Base-by-base conservation (phyloP, 768 basidiomycete genomes). In the Phanerochaete sordida region DNA sequence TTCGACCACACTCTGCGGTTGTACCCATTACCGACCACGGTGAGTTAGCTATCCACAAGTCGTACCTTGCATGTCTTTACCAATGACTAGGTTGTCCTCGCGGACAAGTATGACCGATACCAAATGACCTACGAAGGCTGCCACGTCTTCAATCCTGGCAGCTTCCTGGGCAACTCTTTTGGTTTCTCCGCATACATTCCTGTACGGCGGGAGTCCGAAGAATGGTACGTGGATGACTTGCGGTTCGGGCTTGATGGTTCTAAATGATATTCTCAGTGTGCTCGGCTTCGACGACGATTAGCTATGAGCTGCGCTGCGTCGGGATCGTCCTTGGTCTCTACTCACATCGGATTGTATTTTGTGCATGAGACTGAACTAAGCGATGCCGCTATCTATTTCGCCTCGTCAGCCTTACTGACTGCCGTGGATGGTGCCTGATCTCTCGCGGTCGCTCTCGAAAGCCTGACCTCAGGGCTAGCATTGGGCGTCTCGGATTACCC, bases 91-190 rank as follows among this genome's bases (percentile, higher is more conserved):
- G 79, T 98, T 21, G 80, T 98, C 31, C 83, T 99, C 13, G 97
- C 97, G 1, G 97, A 99, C 75, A 95, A 90, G 73, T 97, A 98
- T 69, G 95, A 97, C 70, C 85, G 90, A 49, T 99, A 93, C 72
- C 93, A 97, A 67, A 80, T 97, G 64, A 98, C 95, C 0, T 99
- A 99, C 72, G 95, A 95, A 60, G 94, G 94, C 12, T 98, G 97
- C 67, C 97, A 98, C 74, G 97, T 98, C 27, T 95, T 98, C 80
- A 99, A 99, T 71, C 97, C 97, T 0, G 95, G 97, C 21, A 87
- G 89, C 52, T 98, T 98, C 70, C 79, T 94, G 15, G 86, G 91
- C 4, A 88, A 84, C 51, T 82, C 88, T 5, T 90, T 93, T 65
- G 81, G 84, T 5, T 98, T 98, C 78, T 93, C 90, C 12, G 91